These are phyloP conservation scores for Ziziphus jujuba DNA, from an alignment of 306 rosid genomes.

Conservation along the genomic window DNA sequence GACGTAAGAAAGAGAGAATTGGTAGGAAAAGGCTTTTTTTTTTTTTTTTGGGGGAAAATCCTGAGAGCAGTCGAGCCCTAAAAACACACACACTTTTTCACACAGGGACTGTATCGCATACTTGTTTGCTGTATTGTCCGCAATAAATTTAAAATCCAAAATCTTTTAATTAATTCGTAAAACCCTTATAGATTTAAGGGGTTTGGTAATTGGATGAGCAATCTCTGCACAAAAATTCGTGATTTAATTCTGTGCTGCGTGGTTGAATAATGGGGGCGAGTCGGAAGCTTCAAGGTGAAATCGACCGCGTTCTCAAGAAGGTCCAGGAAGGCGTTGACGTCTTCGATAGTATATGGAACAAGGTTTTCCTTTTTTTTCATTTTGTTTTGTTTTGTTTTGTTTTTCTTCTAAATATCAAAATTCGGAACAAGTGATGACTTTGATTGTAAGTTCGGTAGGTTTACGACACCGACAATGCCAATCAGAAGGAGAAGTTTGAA, in stretches of 20 bases:
- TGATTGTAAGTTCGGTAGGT: constrained; percentile 42
- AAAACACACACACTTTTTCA: too few species aligned
- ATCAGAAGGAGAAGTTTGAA: constrained; percentile 98
- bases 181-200: too few species aligned
- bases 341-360: constrained; percentile 95
- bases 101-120: too few species aligned
- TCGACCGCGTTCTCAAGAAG: constrained; percentile 97
- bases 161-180: too few species aligned
- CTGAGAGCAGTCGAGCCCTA: too few species aligned
- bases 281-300: constrained; percentile 98
- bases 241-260: background rate
- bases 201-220: too few species aligned
- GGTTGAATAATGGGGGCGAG: constrained; percentile 91
- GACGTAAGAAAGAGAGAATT: too few species aligned
- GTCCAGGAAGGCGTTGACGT: constrained; percentile 98
- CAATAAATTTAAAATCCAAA: too few species aligned
- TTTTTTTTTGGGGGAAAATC: too few species aligned
- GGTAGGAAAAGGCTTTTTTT: too few species aligned
- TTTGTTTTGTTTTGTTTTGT: constrained; percentile 7
- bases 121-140: too few species aligned
- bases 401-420: background rate
- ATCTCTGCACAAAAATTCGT: background rate
- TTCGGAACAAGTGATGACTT: background rate
- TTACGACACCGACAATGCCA: constrained; percentile 93
- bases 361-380: constrained; percentile 45